Percentiles rank a stretch among this genome's conserved stretches.
phyloP scores from a whole-genome alignment of 2,329 filamentous ascomycete species.

The Trichoderma simmonsii region DNA sequence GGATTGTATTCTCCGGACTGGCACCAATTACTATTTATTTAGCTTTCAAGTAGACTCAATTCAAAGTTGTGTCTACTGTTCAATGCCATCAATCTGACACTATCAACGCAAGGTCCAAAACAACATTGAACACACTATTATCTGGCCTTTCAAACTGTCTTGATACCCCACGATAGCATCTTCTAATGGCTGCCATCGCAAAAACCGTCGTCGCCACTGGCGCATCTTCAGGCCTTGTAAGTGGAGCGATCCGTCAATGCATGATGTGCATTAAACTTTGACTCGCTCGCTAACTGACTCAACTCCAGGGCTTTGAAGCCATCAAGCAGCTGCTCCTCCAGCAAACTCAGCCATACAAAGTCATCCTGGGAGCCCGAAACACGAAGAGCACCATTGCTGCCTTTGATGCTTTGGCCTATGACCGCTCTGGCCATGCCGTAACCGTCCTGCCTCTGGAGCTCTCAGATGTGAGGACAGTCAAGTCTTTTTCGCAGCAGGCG shows the following conservation, averaged over 20 bases:
- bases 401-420: slow-evolving; percentile 41
- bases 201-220: slow-evolving; percentile 53
- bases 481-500: slow-evolving; percentile 44
- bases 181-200: slow-evolving; percentile 36
- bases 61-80: neutral
- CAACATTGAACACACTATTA: neutral
- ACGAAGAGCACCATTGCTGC: slow-evolving; percentile 39
- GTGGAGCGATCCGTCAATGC: neutral
- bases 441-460: slow-evolving; percentile 49
- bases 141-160: neutral
- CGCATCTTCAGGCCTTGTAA: slow-evolving; percentile 47
- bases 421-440: slow-evolving; percentile 39
- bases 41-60: neutral
- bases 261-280: neutral
- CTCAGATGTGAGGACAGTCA: slow-evolving; percentile 42
- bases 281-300: neutral
- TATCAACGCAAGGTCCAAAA: neutral
- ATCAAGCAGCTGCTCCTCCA: slow-evolving; percentile 47
- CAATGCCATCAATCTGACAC: neutral
- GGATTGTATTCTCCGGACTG: neutral
- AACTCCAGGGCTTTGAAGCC: slow-evolving; percentile 48
- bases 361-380: slow-evolving; percentile 51
- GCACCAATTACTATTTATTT: neutral
- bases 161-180: neutral
- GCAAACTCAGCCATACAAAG: slow-evolving; percentile 43